Base-by-base conservation (phyloP, 495 filamentous ascomycete genomes). In the Lichina pygmaea region DNA sequence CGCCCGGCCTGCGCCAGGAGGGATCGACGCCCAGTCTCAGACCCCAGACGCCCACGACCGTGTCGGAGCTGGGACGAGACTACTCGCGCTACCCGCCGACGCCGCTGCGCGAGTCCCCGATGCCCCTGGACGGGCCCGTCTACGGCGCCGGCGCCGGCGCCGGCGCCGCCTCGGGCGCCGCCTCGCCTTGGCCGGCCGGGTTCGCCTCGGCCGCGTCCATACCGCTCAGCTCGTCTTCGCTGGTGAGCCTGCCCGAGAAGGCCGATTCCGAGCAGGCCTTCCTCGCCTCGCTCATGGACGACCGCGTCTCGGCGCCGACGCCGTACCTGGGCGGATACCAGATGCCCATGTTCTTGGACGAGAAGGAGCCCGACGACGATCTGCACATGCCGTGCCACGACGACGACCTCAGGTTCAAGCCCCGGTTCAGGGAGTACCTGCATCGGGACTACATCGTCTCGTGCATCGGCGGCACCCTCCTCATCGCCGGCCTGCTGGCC, bases 361-460 rank as follows among this genome's bases (percentile, higher is more conserved):
- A 68, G 43, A 54, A 60, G 43, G 66, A 68, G 45, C 55, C 50
- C 7, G 66, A 69, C 45, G 66, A 69, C 52, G 62, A 62, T 33
- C 58, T 63, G 51, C 66, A 69, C 44, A 61, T 62, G 55, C 66
- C 66, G 13, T 34, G 48, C 33, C 57, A 57, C 30, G 61, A 67
- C 48, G 66, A 69, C 44, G 64, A 68, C 47, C 45, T 54, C 0
- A 53, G 46, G 24, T 59, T 57, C 50, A 67, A 59, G 43, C 52
- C 63, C 15, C 60, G 46, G 3, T 52, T 53, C 30, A 55, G 46
- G 39, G 62, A 66, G 13, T 62, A 63, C 48, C 62, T 63, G 43
- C 50, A 55, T 33, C 53, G 52, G 15, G 53, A 52, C 24, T 57
- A 56, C 34, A 52, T 66, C 39, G 44, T 57, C 24, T 62, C 57